Percentiles rank a stretch among this genome's conserved stretches.
phyloP scores from a whole-genome alignment of 202 grass and related monocot species.

The Setaria viridis region DNA sequence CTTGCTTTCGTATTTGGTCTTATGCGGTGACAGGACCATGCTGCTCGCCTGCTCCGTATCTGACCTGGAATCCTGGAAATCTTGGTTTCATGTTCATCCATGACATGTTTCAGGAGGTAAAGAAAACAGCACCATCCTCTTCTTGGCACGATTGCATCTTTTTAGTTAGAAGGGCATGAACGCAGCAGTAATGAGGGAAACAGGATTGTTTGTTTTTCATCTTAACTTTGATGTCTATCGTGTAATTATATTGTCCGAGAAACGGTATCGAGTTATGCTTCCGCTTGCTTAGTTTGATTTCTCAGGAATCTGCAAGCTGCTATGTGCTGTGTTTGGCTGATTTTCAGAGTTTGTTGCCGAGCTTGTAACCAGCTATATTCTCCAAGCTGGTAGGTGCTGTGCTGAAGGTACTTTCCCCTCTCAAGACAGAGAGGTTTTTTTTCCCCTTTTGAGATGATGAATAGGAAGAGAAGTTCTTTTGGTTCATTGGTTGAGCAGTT shows the following conservation, averaged over 20 bases:
- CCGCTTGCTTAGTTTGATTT: not conserved
- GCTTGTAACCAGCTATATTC: not conserved
- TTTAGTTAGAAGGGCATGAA: not conserved
- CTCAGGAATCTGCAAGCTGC: not conserved
- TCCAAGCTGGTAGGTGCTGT: too few species aligned
- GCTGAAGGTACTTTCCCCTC: not conserved
- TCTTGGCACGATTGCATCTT: not conserved
- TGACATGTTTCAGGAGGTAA: not conserved
- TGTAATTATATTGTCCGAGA: not conserved
- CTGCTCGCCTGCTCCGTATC: too few species aligned
- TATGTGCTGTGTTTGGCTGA: not conserved
- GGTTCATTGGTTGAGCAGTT: not conserved
- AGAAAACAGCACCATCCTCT: not conserved
- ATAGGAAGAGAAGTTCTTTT: not conserved
- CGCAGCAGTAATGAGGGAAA: not conserved
- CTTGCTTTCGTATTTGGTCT: slow-evolving; percentile 4
- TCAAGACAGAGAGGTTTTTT: not conserved
- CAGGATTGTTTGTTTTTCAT: not conserved
- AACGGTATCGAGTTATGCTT: not conserved
- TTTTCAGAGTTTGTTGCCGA: not conserved
- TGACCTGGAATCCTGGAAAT: not conserved
- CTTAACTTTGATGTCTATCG: not conserved
- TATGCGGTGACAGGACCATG: not conserved
- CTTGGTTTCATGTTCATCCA: not conserved
- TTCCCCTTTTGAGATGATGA: too few species aligned